phyloP scores from a whole-genome alignment of 1,284 basidiomycete species.

The Ceraceosorus bombacis region DNA sequence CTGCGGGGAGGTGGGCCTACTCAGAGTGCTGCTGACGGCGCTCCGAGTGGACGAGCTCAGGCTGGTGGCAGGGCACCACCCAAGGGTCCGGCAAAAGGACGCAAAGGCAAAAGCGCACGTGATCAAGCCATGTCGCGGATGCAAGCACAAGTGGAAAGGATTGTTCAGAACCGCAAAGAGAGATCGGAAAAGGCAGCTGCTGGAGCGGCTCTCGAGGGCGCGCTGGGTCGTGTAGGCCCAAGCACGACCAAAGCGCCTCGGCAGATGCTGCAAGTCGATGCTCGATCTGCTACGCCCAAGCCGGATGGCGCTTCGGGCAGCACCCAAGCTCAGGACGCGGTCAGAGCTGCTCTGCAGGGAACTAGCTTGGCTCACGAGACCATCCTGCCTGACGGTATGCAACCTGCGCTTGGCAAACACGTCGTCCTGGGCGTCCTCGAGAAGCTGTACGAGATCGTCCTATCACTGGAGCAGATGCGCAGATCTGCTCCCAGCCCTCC shows the following conservation, averaged over 20 bases:
- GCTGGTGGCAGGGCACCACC: slow-evolving; percentile 15
- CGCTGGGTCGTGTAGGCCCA: slow-evolving; percentile 84
- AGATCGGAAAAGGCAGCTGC: slow-evolving; percentile 47
- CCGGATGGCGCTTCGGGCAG: slow-evolving; percentile 12
- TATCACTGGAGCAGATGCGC: slow-evolving; percentile 77
- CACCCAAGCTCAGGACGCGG: slow-evolving; percentile 28
- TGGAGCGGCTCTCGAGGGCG: slow-evolving; percentile 66
- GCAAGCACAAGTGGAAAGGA: slow-evolving; percentile 92
- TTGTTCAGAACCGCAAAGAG: slow-evolving; percentile 83
- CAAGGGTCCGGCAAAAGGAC: neutral
- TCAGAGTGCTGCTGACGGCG: slow-evolving; percentile 3
- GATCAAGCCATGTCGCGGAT: slow-evolving; percentile 94
- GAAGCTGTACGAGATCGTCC: slow-evolving; percentile 72
- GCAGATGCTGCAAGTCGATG: slow-evolving; percentile 83
- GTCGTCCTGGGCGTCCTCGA: slow-evolving; percentile 76
- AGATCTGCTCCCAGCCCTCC: slow-evolving; percentile 62
- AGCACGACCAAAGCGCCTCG: slow-evolving; percentile 5
- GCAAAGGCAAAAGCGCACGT: slow-evolving; percentile 48
- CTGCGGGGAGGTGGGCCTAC: slow-evolving; percentile 56
- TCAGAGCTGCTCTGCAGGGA: slow-evolving; percentile 37
- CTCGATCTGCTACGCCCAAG: slow-evolving; percentile 14
- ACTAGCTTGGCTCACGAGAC: slow-evolving; percentile 51
- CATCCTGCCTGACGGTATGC: slow-evolving; percentile 56
- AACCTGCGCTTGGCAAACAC: slow-evolving; percentile 61
- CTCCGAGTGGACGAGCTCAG: neutral